phyloP scores from a whole-genome alignment of 805 yeast species.

The Sugiyamaella qingdaonensis region DNA sequence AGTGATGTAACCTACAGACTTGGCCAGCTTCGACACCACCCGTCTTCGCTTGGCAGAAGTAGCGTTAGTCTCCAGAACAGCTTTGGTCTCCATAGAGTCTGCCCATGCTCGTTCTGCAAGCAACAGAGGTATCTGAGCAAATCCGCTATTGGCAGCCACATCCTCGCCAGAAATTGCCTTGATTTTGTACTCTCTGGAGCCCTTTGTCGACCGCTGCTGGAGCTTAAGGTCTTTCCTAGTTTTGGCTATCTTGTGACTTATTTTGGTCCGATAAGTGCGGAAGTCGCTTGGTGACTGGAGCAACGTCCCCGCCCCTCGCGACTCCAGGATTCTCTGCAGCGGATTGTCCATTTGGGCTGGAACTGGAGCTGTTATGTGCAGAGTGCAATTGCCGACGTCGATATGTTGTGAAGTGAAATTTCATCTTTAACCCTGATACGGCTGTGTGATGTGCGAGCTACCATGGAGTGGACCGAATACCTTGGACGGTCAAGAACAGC shows the following conservation, averaged over 20 bases:
- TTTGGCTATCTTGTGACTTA: slow-evolving; percentile 56
- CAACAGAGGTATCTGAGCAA: slow-evolving; percentile 56
- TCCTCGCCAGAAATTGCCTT: slow-evolving; percentile 45
- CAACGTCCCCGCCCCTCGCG: slow-evolving; percentile 53
- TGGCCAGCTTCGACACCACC: slow-evolving; percentile 62
- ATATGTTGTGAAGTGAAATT: not conserved
- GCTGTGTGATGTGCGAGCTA: slow-evolving; percentile 2
- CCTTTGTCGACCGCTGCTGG: slow-evolving; percentile 62
- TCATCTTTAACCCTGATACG: not conserved
- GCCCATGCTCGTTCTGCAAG: slow-evolving; percentile 76
- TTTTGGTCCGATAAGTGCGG: slow-evolving; percentile 59
- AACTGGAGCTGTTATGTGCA: no score
- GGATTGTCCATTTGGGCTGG: slow-evolving; percentile 42
- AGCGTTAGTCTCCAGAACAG: slow-evolving; percentile 50
- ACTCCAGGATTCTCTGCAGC: slow-evolving; percentile 37
- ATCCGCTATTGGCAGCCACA: slow-evolving; percentile 47
- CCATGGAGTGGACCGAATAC: not conserved
- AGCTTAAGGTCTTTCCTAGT: slow-evolving; percentile 62
- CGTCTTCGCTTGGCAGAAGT: slow-evolving; percentile 47
- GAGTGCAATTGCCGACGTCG: not conserved
- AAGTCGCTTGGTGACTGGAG: slow-evolving; percentile 66
- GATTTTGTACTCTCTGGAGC: slow-evolving; percentile 43
- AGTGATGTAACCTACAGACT: slow-evolving; percentile 46
- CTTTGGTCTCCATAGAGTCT: slow-evolving; percentile 59
- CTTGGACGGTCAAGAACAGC: not conserved